Conservation (phyloP, 176 grass and related monocot genomes). For the Oryza brachyantha region DNA sequence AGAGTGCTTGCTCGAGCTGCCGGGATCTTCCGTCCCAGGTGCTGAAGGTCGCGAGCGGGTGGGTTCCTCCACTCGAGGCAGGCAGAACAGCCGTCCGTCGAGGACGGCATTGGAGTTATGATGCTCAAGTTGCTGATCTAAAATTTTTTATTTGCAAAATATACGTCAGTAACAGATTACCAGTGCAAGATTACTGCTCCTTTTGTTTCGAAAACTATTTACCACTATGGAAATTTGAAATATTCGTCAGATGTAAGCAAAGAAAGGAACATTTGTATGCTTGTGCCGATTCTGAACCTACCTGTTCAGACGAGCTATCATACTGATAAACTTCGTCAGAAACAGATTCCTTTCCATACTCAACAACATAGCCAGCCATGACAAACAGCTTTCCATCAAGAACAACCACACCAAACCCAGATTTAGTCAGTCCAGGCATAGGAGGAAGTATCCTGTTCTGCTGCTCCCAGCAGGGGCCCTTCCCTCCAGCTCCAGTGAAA, state of each 20-base stretch:
- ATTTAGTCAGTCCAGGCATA: constrained; percentile 55
- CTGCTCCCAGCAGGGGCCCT: constrained; percentile 48
- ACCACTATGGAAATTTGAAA: not conserved
- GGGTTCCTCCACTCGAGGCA: constrained; percentile 77
- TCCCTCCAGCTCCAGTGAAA: constrained; percentile 34
- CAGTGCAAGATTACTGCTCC: not conserved
- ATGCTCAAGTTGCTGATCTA: not conserved
- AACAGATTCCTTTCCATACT: constrained; percentile 42
- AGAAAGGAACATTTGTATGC: not conserved
- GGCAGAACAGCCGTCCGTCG: constrained; percentile 43
- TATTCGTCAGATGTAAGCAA: not conserved
- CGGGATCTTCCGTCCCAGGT: constrained; percentile 39
- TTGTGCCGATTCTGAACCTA: not conserved
- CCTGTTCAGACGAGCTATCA: constrained; percentile 77
- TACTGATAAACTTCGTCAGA: constrained; percentile 72
- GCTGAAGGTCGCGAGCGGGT: constrained; percentile 41
- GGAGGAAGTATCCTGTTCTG: constrained; percentile 51
- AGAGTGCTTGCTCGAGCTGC: constrained; percentile 48
- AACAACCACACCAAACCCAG: constrained; percentile 60
- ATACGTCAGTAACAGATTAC: not conserved
- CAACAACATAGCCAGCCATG: constrained; percentile 49
- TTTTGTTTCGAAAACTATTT: not conserved
- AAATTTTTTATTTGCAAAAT: not conserved
- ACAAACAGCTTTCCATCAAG: constrained; percentile 61
- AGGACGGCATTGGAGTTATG: constrained; percentile 30